Base-by-base conservation (phyloP, 2,329 filamentous ascomycete species). In the Phoma sp. region DNA sequence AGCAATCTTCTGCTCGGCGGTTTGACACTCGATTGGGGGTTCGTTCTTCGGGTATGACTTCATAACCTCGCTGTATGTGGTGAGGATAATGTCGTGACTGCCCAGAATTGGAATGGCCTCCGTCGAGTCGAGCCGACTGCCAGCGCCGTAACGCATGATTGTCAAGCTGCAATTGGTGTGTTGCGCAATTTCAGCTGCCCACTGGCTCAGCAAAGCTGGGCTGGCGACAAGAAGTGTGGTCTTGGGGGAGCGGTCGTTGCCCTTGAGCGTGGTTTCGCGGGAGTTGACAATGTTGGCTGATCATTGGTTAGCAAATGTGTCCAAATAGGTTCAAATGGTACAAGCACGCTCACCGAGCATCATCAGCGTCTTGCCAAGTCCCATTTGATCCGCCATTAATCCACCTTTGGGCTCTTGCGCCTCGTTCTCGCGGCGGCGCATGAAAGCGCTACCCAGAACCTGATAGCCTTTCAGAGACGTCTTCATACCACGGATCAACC, bases 381-480 rank as follows among this genome's bases (percentile, higher is more conserved):
- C 76, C 76, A 78, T 78, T 38, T 75, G 68, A 52, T 78, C 76
- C 0, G 76, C 75, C 34, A 78, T 63, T 28, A 79, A 67, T 7
- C 77, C 77, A 3, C 78, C 79, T 12, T 42, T 64, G 0, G 78
- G 83, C 26, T 66, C 49, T 0, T 69, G 30, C 0, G 18, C 9
- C 1, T 56, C 71, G 4, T 76, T 71, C 62, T 88, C 85, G 3
- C 81, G 76, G 3, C 69, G 61, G 0, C 82, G 62, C 84, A 87
- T 87, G 73, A 83, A 87, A 0, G 77, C 74, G 0, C 74, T 76
- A 0, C 79, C 83, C 0, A 81, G 71, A 0, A 87, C 58, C 47
- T 88, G 85, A 39, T 84, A 80, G 9, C 67, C 61, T 50, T 77
- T 77, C 1, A 87, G 62, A 0, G 70, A 61, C 0, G 74, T 77